Base-by-base conservation (phyloP, 148 eudicot genomes). In the Vaccinium macrocarpon region DNA sequence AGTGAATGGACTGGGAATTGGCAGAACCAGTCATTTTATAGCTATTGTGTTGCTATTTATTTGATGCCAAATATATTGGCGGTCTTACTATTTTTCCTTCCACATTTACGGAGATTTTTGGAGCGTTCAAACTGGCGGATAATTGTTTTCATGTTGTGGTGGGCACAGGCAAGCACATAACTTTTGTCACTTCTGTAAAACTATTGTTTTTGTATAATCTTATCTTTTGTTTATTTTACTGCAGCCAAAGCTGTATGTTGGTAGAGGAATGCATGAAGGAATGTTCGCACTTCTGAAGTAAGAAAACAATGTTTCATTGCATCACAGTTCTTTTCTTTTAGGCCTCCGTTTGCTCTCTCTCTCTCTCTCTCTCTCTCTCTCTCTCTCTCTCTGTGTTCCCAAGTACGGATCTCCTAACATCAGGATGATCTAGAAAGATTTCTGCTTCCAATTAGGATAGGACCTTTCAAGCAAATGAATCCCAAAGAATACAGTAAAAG, bases 251-350 rank as follows among this genome's bases (percentile, higher is more conserved):
- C 87, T 92, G 57, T 97, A 91, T 88, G 89, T 97, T 64, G 99
- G 96, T 89, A 92, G 99, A 92, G 99, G 98, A 85, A 97, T 97
- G 99, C 99, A 95, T 86, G 99, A 97, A 88, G 99, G 92, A 90
- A 90, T 93, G 88, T 90, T 93, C 71, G 89, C 99, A 49, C 94
- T 97, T 88, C 82, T 97, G 83, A 97, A 93, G 99, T 97, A 93
- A 93, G 98, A 78, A 78, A 56, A 10, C 18, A 57, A 38, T 71
- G 55, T 84, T 78, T n/a, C 64, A 83, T 19, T 14, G 85, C 56
- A 21, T 16, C 14, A 8, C 35, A 56, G 38, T 18, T 68, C 12
- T 51, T 71, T 51, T 82, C 27, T 19, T 14, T 83, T 21, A 19
- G 29, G 25, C 15, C 35, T 82, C n/a, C 46, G 62, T 21, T 27